Evolutionary conservation across 345 rosid genomes (phyloP).

Genomic region (Cardamine chenopodiifolia): DNA sequence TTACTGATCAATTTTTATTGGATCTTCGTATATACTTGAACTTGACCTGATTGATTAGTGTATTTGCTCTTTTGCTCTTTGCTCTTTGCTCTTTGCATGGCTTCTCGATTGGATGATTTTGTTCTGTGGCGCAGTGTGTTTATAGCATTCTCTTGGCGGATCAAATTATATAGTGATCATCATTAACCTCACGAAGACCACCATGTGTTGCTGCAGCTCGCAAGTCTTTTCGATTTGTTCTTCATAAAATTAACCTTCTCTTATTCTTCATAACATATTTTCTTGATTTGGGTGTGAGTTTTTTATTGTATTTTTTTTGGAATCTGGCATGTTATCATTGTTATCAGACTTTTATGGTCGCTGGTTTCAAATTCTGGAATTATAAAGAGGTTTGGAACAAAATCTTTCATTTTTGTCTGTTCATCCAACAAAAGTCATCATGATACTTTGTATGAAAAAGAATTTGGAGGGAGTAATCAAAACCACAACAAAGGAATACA

Average conservation of each 20-base stretch:
- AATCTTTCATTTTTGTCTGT: background rate
- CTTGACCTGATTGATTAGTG: background rate
- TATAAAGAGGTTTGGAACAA: background rate
- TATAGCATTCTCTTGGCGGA: no score
- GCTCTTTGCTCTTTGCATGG: no score
- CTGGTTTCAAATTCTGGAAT: background rate
- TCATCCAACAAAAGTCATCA: background rate
- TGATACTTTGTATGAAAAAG: no score
- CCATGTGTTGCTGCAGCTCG: conserved; percentile 52
- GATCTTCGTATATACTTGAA: background rate
- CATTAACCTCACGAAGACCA: conserved; percentile 48
- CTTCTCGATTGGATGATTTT: background rate
- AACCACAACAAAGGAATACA: no score
- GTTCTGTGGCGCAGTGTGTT: background rate
- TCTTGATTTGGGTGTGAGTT: background rate
- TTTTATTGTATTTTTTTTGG: conserved; percentile 6
- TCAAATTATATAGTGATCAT: no score
- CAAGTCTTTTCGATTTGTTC: conserved; percentile 37
- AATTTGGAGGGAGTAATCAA: no score
- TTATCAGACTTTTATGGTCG: background rate
- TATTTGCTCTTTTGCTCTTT: background rate
- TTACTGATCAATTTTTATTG: background rate
- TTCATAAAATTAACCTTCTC: no score
- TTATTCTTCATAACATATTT: background rate
- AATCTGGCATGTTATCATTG: background rate